phyloP scores from a whole-genome alignment of 2,329 filamentous ascomycete genomes.

The Ceratocystis destructans region DNA sequence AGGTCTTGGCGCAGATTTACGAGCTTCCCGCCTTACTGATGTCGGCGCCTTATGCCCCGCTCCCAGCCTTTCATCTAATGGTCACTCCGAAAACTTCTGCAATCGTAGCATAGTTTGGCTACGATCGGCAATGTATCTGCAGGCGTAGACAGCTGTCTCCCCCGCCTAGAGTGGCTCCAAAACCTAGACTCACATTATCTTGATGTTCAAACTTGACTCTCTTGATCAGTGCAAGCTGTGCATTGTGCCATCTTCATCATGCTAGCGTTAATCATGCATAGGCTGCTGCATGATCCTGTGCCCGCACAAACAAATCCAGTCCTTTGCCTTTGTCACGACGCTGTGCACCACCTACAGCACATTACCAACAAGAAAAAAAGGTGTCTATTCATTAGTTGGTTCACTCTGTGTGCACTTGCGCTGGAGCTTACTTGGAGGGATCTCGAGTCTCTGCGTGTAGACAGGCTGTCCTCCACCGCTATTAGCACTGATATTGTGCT shows the following conservation, averaged over 20 bases:
- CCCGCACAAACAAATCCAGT: neutral
- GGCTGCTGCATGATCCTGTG: neutral
- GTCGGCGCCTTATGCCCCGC: neutral
- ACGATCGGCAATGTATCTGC: too few species aligned
- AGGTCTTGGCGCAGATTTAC: neutral
- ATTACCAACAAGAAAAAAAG: neutral
- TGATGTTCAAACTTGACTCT: neutral
- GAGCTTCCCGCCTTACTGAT: neutral
- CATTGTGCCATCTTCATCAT: neutral
- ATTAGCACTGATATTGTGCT: too few species aligned
- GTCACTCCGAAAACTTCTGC: neutral
- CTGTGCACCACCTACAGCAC: neutral
- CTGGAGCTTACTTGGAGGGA: too few species aligned
- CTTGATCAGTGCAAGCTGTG: neutral
- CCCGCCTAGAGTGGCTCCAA: neutral
- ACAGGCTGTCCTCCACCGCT: too few species aligned
- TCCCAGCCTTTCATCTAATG: neutral
- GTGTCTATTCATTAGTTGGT: neutral
- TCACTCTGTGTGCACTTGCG: neutral
- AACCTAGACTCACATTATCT: neutral
- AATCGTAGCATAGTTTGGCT: too few species aligned
- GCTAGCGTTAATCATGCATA: neutral
- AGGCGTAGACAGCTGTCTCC: too few species aligned
- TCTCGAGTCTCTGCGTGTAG: too few species aligned
- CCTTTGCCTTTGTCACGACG: neutral